Evolutionary conservation across 805 yeast genomes (phyloP), one percentile per base, ranked within the genome.

Genomic region (Pichia membranifaciens): DNA sequence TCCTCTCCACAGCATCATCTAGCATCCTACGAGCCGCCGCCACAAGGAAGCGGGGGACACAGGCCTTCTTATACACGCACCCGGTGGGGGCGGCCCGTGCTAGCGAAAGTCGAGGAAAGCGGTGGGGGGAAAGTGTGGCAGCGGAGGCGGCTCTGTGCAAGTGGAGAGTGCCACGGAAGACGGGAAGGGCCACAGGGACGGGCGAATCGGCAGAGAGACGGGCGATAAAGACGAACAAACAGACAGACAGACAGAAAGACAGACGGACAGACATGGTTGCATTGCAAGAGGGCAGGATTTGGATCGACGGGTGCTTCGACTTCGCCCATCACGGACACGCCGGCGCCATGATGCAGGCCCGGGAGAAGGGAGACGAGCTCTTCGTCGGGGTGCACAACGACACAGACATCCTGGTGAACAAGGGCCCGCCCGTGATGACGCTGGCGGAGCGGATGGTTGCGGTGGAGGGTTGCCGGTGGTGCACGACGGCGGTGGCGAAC

Each of bases 251-350:
- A 12, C 7, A 12, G 37, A 7, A 16, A 7, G 37, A 7, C 17
- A 7, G 6, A 34, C 7, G n/a, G n/a, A 34, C 10, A 29, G 29
- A 12, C 15, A 35, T 36, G 39, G 34, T 43, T 5, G 36, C 31
- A 13, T 38, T 47, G 35, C 33, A 42, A 12, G 60, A 73, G 34
- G 58, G 71, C 42, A 68, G 84, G 44, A 84, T 91, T 50, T 93
- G 99, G 99, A 80, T 93, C 25, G 99, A 93, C 64, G 99, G 99
- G 0, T 93, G 99, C 63, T 93, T 93, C 67, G 99, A 93, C 65
- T 93, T 93, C 68, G 87, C 96, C 37, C 99, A 93, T 64, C 98
- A 93, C 60, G 98, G 95, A 65, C 99, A 93, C 59, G 95, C 97
- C 3, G 97, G 97, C 28, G 99, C 98, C 18, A 81, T 93, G 78